A percentile compares a stretch with the other conserved stretches of the same genome.
phyloP scores from a whole-genome alignment of 306 rosid genomes.

The Bauhinia variegata region DNA sequence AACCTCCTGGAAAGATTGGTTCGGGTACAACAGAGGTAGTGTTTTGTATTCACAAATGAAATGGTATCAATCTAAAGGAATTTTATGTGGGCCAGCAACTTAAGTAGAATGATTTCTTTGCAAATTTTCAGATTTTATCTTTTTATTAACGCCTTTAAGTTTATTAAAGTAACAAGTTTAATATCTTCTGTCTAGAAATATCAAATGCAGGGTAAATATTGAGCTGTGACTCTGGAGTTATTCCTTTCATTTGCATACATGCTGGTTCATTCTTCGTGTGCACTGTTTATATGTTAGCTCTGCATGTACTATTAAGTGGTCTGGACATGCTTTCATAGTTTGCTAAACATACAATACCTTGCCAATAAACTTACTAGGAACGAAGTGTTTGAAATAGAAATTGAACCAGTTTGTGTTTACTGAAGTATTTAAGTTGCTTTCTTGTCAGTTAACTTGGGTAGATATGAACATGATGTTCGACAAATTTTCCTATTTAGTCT shows the following conservation, averaged over 20 bases:
- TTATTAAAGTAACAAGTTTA: conserved; percentile 12
- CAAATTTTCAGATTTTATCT: not conserved
- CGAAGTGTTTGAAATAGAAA: conserved; percentile 20
- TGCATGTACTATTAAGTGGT: conserved; percentile 15
- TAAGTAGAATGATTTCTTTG: not conserved
- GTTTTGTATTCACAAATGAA: conserved; percentile 13
- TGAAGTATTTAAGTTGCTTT: conserved; percentile 3
- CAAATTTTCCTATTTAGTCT: conserved; percentile 6
- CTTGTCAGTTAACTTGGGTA: not conserved
- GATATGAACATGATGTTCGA: conserved; percentile 2
- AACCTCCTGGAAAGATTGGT: conserved; percentile 82
- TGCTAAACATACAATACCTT: conserved; percentile 16
- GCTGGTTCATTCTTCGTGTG: not conserved
- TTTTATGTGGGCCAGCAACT: conserved; percentile 14
- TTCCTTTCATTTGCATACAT: conserved; percentile 3
- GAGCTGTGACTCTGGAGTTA: not conserved
- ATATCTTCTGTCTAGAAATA: not conserved
- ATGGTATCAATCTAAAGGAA: conserved; percentile 9
- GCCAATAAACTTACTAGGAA: not conserved
- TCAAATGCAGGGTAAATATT: too few species aligned
- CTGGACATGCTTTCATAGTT: conserved; percentile 27
- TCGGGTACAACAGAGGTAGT: conserved; percentile 86
- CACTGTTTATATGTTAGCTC: not conserved
- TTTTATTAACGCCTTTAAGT: conserved; percentile 1
- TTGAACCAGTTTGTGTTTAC: not conserved